Evolutionary conservation across 306 rosid species (phyloP).

Genomic region (Citrullus amarus): DNA sequence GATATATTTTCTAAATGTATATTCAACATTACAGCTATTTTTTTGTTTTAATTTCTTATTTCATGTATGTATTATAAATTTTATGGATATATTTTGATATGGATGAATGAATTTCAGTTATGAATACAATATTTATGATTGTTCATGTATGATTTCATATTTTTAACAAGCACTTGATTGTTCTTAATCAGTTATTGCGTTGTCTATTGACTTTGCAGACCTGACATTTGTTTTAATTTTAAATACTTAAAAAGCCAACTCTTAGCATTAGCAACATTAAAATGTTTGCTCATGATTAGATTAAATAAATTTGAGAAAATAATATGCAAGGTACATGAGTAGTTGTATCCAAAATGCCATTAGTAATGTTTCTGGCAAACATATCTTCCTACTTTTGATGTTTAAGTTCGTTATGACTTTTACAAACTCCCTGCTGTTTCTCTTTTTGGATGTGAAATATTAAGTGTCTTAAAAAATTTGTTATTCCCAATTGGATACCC

Average conservation of each 20-base stretch:
- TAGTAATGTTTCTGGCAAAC: not conserved
- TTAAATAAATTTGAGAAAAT: not conserved
- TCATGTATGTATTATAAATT: too few species aligned
- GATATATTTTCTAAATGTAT: not conserved
- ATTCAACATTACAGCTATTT: too few species aligned
- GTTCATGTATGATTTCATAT: not conserved
- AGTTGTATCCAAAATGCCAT: not conserved
- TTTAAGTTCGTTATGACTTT: not conserved
- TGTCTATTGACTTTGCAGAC: not conserved
- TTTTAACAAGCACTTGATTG: not conserved
- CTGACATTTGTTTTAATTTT: too few species aligned
- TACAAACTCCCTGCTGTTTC: too few species aligned
- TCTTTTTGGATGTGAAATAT: too few species aligned
- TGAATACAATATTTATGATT: too few species aligned
- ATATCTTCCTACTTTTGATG: not conserved
- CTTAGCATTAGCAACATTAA: not conserved
- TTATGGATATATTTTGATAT: not conserved
- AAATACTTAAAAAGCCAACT: not conserved
- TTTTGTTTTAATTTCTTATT: too few species aligned
- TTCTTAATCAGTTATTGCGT: too few species aligned
- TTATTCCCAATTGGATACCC: not conserved
- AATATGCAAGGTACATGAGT: not conserved
- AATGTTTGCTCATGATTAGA: not conserved
- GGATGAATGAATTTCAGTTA: not conserved
- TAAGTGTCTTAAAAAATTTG: too few species aligned